These are phyloP conservation scores for Serpula lacrymans DNA, from an alignment of 768 basidiomycete species.

Conservation along the genomic window DNA sequence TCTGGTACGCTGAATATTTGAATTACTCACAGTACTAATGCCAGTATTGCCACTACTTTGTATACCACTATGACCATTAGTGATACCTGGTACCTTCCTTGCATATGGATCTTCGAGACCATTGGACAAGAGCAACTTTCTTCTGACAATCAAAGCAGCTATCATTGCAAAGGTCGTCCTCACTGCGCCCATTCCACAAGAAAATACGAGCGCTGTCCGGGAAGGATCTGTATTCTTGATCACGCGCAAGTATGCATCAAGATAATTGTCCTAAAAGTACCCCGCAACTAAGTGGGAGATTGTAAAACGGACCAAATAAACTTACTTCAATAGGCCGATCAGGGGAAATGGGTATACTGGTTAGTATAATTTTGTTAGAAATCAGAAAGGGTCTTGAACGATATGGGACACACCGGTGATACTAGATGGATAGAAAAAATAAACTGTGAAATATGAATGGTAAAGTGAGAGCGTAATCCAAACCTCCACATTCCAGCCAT, in stretches of 20 bases:
- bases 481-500: slow-evolving; percentile 94
- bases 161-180: slow-evolving; percentile 97
- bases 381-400: too few relatives aligned
- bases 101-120: slow-evolving; percentile 81
- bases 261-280: slow-evolving; percentile 94
- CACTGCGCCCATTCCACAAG: slow-evolving; percentile 96
- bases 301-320: background rate
- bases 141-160: slow-evolving; percentile 82
- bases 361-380: slow-evolving; percentile 6
- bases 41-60: slow-evolving; percentile 30
- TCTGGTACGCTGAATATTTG: background rate
- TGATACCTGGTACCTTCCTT: slow-evolving; percentile 27
- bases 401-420: slow-evolving; percentile 57
- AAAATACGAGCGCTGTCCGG: slow-evolving; percentile 83
- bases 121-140: slow-evolving; percentile 62
- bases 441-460: slow-evolving; percentile 2
- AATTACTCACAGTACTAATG: slow-evolving; percentile 44
- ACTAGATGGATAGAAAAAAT: slow-evolving; percentile 39
- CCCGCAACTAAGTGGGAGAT: background rate
- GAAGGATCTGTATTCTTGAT: slow-evolving; percentile 79
- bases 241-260: slow-evolving; percentile 87
- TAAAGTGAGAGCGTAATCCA: slow-evolving; percentile 19
- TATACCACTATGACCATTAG: slow-evolving; percentile 7
- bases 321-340: slow-evolving; percentile 85
- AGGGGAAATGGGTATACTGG: slow-evolving; percentile 90